phyloP scores from a whole-genome alignment of 805 yeast genomes.

The Alloascoidea hylecoeti region DNA sequence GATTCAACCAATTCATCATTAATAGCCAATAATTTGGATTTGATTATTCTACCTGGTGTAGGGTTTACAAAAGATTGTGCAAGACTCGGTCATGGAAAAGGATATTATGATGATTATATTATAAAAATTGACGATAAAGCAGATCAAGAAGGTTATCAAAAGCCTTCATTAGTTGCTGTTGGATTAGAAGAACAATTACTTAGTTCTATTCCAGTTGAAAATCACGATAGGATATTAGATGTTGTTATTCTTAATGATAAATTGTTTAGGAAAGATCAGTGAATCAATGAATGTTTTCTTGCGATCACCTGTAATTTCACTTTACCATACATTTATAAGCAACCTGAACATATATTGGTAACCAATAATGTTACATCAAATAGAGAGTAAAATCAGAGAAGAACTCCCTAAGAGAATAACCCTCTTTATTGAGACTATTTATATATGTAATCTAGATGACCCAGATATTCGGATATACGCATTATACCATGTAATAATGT shows the following conservation, averaged over 20 bases:
- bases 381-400: too few species aligned
- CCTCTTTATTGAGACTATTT: too few species aligned
- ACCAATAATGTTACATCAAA: too few species aligned
- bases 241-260: conserved; percentile 29
- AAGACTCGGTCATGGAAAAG: conserved; percentile 88
- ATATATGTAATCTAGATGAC: too few species aligned
- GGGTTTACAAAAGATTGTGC: conserved; percentile 43
- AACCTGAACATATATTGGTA: too few species aligned
- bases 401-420: too few species aligned
- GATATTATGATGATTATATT: conserved; percentile 75
- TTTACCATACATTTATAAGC: too few species aligned
- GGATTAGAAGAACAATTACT: conserved; percentile 56
- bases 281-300: too few species aligned
- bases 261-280: conserved; percentile 10
- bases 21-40: conserved; percentile 37
- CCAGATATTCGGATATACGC: too few species aligned
- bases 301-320: too few species aligned
- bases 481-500: too few species aligned
- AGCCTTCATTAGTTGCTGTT: conserved; percentile 41
- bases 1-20: conserved; percentile 9
- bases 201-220: conserved; percentile 35
- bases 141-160: conserved; percentile 3
- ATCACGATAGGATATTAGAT: conserved; percentile 51
- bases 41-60: conserved; percentile 75
- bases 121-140: conserved; percentile 27